phyloP scores from a whole-genome alignment of 257 asterid genomes.

The Anisodus acutangulus region DNA sequence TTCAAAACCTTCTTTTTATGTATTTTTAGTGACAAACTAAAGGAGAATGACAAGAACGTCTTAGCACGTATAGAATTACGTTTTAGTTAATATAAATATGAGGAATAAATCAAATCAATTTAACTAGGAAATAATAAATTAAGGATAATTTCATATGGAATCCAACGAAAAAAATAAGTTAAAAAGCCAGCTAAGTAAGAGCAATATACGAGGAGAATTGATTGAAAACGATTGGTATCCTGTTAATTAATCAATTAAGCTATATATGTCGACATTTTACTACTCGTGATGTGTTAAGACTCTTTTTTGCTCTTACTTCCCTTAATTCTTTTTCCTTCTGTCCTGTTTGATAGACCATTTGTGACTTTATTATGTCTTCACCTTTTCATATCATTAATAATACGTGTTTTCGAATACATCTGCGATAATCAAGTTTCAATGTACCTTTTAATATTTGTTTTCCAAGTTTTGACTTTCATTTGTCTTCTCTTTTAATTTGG shows the following conservation, averaged over 20 bases:
- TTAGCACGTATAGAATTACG: constrained; percentile 8
- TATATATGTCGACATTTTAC: constrained; percentile 2
- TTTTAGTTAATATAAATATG: not conserved
- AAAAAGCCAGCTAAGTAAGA: not conserved
- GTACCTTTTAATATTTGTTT: not conserved
- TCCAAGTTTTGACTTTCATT: not conserved
- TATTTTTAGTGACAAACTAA: not conserved
- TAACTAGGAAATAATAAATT: not conserved
- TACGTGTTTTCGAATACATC: not conserved
- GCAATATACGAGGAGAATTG: not conserved
- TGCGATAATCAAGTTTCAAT: not conserved
- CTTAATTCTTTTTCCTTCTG: not conserved
- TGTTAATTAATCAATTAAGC: not conserved
- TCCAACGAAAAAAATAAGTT: not conserved
- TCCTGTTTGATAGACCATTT: not conserved
- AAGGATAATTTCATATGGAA: not conserved
- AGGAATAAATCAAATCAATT: not conserved
- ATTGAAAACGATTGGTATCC: no score
- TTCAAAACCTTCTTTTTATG: not conserved
- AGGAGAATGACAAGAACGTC: not conserved
- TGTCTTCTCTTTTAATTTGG: not conserved
- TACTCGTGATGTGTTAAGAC: not conserved
- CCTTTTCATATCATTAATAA: not conserved
- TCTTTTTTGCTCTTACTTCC: not conserved
- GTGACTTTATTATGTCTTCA: constrained; percentile 23